Base-by-base conservation (phyloP, 768 basidiomycete genomes). In the Psilocybe cubensis region DNA sequence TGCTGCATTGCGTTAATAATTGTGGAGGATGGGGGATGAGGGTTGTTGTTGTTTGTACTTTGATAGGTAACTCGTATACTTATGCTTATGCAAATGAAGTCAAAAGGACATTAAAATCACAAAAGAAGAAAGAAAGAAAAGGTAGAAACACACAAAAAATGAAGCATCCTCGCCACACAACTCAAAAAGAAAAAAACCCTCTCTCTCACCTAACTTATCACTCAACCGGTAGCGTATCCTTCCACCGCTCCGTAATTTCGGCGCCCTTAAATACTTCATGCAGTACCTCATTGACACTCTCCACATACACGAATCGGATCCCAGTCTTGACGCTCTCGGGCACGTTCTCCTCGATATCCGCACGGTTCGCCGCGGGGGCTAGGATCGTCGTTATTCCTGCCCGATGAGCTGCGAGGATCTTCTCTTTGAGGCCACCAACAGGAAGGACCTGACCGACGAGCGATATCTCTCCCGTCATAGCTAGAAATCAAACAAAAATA, bases 391-490 rank as follows among this genome's bases (percentile, higher is more conserved):
- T 95, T 79, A 98, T 97, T 3, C 94, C 95, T 1, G 97, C 94
- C 17, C 97, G 87, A 69, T 99, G 97, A 0, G 97, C 96, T 1
- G 96, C 96, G 1, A 98, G 83, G 60, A 96, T 94, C 80, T 97
- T 96, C 76, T 94, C 92, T 77, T 97, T 98, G 61, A 98, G 74
- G 0, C 96, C 96, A 7, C 96, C 96, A 9, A 99, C 96, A 2
- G 96, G 94, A 1, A 97, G 81, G 8, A 99, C 96, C 72, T 97
- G 94, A 0, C 97, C 97, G 0, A 95, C 89, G 14, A 99, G 86
- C 1, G 96, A 94, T 55, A 99, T 94, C 73, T 99, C 97, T 14
- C 97, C 97, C 0, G 97, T 98, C 94, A 98, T 96, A 5, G 97
- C 95, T 94, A 58, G 9, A 17, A 17, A 25, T 40, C 31, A 8